phyloP scores from a whole-genome alignment of 2,329 filamentous ascomycete genomes.

The Zalaria sp. region DNA sequence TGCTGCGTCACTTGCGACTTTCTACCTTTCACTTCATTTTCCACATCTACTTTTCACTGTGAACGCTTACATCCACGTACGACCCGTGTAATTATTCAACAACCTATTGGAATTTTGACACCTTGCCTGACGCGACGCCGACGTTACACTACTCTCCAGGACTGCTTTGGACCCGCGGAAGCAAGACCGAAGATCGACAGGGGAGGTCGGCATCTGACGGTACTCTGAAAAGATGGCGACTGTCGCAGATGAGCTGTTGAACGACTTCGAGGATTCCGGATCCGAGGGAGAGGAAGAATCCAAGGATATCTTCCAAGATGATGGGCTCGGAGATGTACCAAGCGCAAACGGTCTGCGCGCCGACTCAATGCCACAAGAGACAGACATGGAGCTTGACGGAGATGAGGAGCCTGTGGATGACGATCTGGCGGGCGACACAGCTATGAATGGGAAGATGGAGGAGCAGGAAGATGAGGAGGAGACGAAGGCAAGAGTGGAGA shows the following conservation, averaged over 20 bases:
- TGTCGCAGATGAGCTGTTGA: slow-evolving; percentile 79
- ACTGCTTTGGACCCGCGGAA: too few species aligned
- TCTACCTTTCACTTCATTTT: too few species aligned
- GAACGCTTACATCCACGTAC: background rate
- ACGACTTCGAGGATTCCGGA: slow-evolving; percentile 78
- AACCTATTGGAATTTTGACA: too few species aligned
- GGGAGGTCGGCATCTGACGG: too few species aligned
- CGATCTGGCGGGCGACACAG: slow-evolving; percentile 38
- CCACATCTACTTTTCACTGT: too few species aligned
- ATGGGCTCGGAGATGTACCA: slow-evolving; percentile 4
- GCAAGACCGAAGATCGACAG: too few species aligned
- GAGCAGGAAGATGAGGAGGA: slow-evolving; percentile 51
- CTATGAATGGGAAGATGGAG: slow-evolving; percentile 38
- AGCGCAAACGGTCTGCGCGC: slow-evolving; percentile 3
- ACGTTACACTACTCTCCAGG: too few species aligned
- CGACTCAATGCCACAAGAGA: slow-evolving; percentile 10
- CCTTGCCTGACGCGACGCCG: too few species aligned
- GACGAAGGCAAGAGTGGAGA: slow-evolving; percentile 66
- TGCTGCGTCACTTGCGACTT: too few species aligned
- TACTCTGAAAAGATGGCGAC: slow-evolving; percentile 56
- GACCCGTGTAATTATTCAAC: too few species aligned
- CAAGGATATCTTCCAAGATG: slow-evolving; percentile 13
- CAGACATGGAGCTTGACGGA: slow-evolving; percentile 37
- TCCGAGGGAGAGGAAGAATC: slow-evolving; percentile 55
- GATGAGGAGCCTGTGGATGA: slow-evolving; percentile 36